Conservation (phyloP, 2,329 filamentous ascomycete species). For the Paraphaeosphaeria minitans region DNA sequence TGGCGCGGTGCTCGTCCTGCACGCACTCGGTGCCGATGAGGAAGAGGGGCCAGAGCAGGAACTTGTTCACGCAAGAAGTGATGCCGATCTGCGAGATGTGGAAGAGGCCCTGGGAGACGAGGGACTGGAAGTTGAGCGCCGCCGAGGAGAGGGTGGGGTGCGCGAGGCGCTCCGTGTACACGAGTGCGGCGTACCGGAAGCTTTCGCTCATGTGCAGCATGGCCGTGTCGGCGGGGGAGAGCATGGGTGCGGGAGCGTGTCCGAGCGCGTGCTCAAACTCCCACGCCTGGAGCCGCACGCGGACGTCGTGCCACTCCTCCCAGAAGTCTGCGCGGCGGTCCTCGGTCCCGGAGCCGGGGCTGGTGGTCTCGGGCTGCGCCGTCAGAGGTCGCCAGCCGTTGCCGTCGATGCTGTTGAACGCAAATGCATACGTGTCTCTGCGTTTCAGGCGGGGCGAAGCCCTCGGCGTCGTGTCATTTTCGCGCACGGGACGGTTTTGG, state of each 20-base stretch:
- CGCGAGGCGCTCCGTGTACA: slow-evolving; percentile 88
- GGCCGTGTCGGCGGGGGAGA: slow-evolving; percentile 67
- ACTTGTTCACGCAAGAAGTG: slow-evolving; percentile 77
- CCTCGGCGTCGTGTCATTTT: slow-evolving; percentile 40
- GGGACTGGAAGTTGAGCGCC: slow-evolving; percentile 78
- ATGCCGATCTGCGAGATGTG: slow-evolving; percentile 81
- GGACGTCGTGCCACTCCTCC: slow-evolving; percentile 83
- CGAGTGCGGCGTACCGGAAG: slow-evolving; percentile 85
- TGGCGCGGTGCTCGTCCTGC: slow-evolving; percentile 75
- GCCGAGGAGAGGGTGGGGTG: slow-evolving; percentile 74
- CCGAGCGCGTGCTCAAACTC: slow-evolving; percentile 60
- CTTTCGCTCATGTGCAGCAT: slow-evolving; percentile 84
- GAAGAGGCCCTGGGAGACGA: slow-evolving; percentile 81
- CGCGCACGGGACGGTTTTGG: slow-evolving; percentile 62
- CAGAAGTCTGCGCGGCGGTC: slow-evolving; percentile 70
- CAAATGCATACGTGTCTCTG: slow-evolving; percentile 58
- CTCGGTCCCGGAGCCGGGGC: slow-evolving; percentile 53
- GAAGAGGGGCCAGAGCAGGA: slow-evolving; percentile 91
- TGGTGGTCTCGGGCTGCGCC: slow-evolving; percentile 42
- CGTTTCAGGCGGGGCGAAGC: slow-evolving; percentile 41
- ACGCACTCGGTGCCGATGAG: slow-evolving; percentile 89
- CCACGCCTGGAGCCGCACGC: slow-evolving; percentile 78
- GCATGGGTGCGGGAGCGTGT: slow-evolving; percentile 12
- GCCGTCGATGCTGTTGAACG: slow-evolving; percentile 67
- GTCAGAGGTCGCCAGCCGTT: slow-evolving; percentile 66